phyloP scores from a whole-genome alignment of 495 filamentous ascomycete genomes.

The Penicillium maclennaniae region DNA sequence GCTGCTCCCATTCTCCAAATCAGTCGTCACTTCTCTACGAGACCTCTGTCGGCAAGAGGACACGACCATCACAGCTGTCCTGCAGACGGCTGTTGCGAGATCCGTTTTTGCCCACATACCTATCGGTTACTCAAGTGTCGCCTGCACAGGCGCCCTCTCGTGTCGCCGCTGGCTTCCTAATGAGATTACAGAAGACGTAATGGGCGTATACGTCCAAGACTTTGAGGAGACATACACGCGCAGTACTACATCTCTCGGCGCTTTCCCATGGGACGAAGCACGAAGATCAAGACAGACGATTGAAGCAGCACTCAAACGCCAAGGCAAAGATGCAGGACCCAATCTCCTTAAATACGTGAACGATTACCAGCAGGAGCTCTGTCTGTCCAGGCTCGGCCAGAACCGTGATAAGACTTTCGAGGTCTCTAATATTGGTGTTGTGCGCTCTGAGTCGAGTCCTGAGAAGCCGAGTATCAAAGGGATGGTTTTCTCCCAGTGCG shows the following conservation, averaged over 20 bases:
- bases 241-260: constrained; percentile 1
- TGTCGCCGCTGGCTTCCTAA: constrained; percentile 33
- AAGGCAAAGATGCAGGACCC: constrained; percentile 31
- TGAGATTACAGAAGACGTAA: constrained; percentile 29
- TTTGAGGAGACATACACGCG: constrained; percentile 17
- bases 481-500: constrained; percentile 45
- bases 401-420: constrained; percentile 34
- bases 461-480: constrained; percentile 27
- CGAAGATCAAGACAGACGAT: constrained; percentile 29
- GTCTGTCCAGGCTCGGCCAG: constrained; percentile 31
- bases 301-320: constrained; percentile 20
- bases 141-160: constrained; percentile 27
- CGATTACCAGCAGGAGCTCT: constrained; percentile 30
- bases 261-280: constrained; percentile 39
- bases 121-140: constrained; percentile 13
- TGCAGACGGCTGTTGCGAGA: constrained; percentile 33
- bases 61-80: constrained; percentile 35
- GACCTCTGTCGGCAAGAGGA: constrained; percentile 27
- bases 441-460: constrained; percentile 18
- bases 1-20: constrained; percentile 19
- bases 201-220: constrained; percentile 38
- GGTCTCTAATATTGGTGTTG: constrained; percentile 44
- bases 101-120: constrained; percentile 32
- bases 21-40: constrained; percentile 15
- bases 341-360: constrained; percentile 38